Base-by-base conservation (phyloP, 1,284 basidiomycete genomes). In the Marasmius sp. region DNA sequence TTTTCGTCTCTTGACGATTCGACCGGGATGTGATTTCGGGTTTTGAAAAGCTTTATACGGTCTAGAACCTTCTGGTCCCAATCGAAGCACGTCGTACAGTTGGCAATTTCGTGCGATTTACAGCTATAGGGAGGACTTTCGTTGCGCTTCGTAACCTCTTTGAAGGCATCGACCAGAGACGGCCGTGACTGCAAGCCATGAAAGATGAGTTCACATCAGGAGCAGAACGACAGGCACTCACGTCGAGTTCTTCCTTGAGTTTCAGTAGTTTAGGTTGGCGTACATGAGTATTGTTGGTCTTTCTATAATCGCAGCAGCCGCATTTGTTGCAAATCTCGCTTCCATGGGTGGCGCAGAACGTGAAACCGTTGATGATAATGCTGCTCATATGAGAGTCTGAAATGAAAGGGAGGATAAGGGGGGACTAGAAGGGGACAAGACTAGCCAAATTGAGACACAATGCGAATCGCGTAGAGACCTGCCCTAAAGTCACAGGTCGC, bases 261-360 rank as follows among this genome's bases (percentile, higher is more conserved):
- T 27, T 27, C 27, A 27, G 27, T 27, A 27, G 27, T 27, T 27
- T 27, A 2, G 27, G 27, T 2, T 27, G 27, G 27, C 27, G 27
- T 27, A 76, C 70, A 27, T 61, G 65, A 37, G 68, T 65, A 60
- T 75, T 76, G 64, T 77, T 77, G 27, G 62, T 65, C 63, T 73
- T 65, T 16, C 74, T 67, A 59, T 75, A 70, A 64, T 76, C 76
- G 58, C 68, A 73, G 55, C 45, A 69, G 58, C 75, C 76, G 3
- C 27, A 27, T 27, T 20, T 34, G 47, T 68, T 65, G 51, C 75
- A 77, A 43, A 65, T 65, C 61, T 77, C 75, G 37, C 70, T 68
- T 16, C 76, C 75, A 54, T 77, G 76, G 14, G 66, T 67, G 1
- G 61, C 57, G 56, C 75, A 77, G 65, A 76, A 76, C 62, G 66